Evolutionary conservation across 371 early-diverging fungal genomes (phyloP).

Genomic region (Mortierella polycephala): DNA sequence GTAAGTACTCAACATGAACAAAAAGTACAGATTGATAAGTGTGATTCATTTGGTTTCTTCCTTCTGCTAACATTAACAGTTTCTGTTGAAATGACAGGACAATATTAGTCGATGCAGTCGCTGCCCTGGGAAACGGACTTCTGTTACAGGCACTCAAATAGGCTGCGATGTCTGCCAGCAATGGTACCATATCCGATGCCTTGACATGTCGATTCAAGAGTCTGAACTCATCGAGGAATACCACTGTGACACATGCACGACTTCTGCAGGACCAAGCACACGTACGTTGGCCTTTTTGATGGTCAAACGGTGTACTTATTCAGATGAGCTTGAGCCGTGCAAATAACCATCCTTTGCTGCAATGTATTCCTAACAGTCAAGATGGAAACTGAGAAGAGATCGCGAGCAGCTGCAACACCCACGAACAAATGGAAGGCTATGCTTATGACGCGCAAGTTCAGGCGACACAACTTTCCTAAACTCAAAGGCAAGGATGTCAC

Average conservation of each 20-base stretch:
- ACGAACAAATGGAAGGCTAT: conserved; percentile 72
- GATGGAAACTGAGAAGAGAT: conserved; percentile 73
- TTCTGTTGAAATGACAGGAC: too few species aligned
- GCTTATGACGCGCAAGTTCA: conserved; percentile 66
- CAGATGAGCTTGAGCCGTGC: too few species aligned
- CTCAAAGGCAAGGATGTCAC: conserved; percentile 67
- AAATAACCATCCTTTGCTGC: not conserved
- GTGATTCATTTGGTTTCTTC: too few species aligned
- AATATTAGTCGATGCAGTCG: too few species aligned
- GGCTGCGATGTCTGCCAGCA: conserved; percentile 75
- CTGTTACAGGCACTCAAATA: conserved; percentile 67
- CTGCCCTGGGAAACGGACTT: too few species aligned
- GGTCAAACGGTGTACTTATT: too few species aligned
- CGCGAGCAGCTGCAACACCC: conserved; percentile 71
- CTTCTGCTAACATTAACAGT: too few species aligned
- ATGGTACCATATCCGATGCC: conserved; percentile 78
- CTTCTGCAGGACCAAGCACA: conserved; percentile 69
- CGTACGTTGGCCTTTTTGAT: conserved; percentile 53
- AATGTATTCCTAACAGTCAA: not conserved
- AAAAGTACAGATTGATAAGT: too few species aligned
- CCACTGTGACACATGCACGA: conserved; percentile 71
- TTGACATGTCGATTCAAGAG: conserved; percentile 63
- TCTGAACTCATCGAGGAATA: conserved; percentile 71
- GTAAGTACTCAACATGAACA: too few species aligned
- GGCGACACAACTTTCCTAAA: conserved; percentile 65